Evolutionary conservation across 139 green algal species (phyloP), one percentile per base, ranked within the genome.

Genomic region (Tetradesmus obliquus): DNA sequence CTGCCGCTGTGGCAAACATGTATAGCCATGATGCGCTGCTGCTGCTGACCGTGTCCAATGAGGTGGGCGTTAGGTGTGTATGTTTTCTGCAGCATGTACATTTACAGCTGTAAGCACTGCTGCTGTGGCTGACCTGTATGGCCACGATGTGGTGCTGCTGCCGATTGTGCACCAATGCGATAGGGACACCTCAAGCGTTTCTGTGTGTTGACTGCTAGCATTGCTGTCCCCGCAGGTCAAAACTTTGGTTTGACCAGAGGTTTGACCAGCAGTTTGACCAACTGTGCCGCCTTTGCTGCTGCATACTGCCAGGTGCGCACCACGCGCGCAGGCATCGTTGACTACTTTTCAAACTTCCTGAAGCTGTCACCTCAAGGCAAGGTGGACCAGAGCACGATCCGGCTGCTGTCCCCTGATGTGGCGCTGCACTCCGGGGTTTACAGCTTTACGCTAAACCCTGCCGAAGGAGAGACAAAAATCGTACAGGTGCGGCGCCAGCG

Each of bases 21-120:
- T n/a, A n/a, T n/a, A n/a, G n/a, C n/a, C n/a, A n/a, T 57, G 62
- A 92, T 62, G 89, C 79, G 4, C 82, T 92, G 24, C 89, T 92
- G 69, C 89, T 92, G 89, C 89, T 82, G 5, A 92, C 89, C 10
- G 80, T 92, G 32, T 92, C 89, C 51, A 92, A 92, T 32, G 84
- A 89, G 84, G 84, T 89, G 4, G n/a, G n/a, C n/a, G n/a, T n/a
- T n/a, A n/a, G n/a, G n/a, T n/a, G n/a, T n/a, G n/a, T n/a, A n/a
- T n/a, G n/a, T n/a, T n/a, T n/a, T n/a, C n/a, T n/a, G n/a, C n/a
- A n/a, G n/a, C n/a, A n/a, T n/a, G n/a, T n/a, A n/a, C n/a, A n/a
- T n/a, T n/a, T n/a, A n/a, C n/a, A n/a, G n/a, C n/a, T n/a, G n/a
- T n/a, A n/a, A n/a, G n/a, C 81, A 82, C 90, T 55, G 74, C 58